Conservation (phyloP, 75 land plant species). For the Pseudotsuga menziesii region DNA sequence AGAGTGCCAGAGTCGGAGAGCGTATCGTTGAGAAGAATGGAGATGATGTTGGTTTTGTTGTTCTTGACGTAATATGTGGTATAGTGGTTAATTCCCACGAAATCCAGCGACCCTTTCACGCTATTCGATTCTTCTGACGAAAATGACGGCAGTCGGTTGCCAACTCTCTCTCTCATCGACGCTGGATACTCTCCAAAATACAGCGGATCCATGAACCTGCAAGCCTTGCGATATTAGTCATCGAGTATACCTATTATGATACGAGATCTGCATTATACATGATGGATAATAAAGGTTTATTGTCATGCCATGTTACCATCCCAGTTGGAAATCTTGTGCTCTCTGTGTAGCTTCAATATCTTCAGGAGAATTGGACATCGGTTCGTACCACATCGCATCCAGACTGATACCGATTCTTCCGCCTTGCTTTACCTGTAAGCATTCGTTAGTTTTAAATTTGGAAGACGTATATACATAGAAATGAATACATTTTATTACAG, state of each 20-base stretch:
- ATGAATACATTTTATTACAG: too few species aligned
- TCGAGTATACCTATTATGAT: neutral
- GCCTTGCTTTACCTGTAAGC: constrained; percentile 32
- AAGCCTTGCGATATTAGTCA: neutral
- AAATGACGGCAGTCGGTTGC: constrained; percentile 56
- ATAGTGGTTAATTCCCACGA: constrained; percentile 78
- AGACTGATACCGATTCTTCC: constrained; percentile 49
- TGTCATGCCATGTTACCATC: constrained; percentile 22
- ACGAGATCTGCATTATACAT: too few species aligned
- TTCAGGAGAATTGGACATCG: constrained; percentile 24
- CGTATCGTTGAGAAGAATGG: constrained; percentile 34
- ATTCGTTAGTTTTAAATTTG: neutral
- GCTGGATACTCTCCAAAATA: constrained; percentile 62
- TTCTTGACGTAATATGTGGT: constrained; percentile 52
- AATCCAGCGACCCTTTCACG: constrained; percentile 65
- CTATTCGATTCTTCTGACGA: constrained; percentile 26
- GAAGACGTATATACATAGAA: too few species aligned
- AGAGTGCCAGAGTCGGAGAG: constrained; percentile 43
- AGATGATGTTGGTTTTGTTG: constrained; percentile 30
- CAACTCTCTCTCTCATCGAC: constrained; percentile 54
- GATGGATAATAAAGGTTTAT: neutral
- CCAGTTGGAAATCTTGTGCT: constrained; percentile 25
- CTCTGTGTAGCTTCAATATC: constrained; percentile 47
- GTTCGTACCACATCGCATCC: constrained; percentile 49
- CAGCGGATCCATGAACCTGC: constrained; percentile 74